Base-by-base conservation (phyloP, 192 early-diverging fungal genomes). In the Anaeromyces robustus region DNA sequence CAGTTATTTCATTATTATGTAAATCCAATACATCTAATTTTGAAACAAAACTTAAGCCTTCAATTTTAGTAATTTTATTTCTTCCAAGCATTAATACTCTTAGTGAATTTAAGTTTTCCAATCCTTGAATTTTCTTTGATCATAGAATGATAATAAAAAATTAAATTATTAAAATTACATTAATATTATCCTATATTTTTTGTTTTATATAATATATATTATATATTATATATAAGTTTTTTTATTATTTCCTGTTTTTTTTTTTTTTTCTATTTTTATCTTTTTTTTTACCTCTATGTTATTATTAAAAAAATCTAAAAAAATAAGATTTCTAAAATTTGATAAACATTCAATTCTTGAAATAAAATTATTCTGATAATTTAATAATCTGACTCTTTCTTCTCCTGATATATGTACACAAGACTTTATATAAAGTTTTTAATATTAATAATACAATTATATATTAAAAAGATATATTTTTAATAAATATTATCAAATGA, bases 241-340 rank as follows among this genome's bases (percentile, higher is more conserved):
- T n/a, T 34, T 34, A 34, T 34, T 34, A 34, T 7, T 34, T 7
- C 3, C 32, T 34, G 32, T 34, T 34, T 34, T 80, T 31, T 30
- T 31, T 31, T 80, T 68, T 59, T 30, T 68, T 31, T 79, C 16
- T 68, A 1, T 41, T 30, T 4, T 31, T 41, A 14, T 78, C 1
- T 68, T 78, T 30, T 12, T 1, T 31, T 7, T n/a, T 77, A 86
- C 86, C 80, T 83, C 83, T 29, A 87, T 83, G 11, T 87, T 81
- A 77, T 90, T 90, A 78, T 89, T 89, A 82, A 86, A 90, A 59
- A 90, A 86, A 41, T 90, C 89, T 30, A 90, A 83, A 82, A 87
- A 89, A 16, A 87, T 86, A 11, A 90, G 81, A 78, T 86, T 86
- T 12, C 52, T 82, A 34, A 90, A 79, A 37, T 86, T 81, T 7